phyloP scores from a whole-genome alignment of 169 alveolate species.

The Plasmodium relictum region DNA sequence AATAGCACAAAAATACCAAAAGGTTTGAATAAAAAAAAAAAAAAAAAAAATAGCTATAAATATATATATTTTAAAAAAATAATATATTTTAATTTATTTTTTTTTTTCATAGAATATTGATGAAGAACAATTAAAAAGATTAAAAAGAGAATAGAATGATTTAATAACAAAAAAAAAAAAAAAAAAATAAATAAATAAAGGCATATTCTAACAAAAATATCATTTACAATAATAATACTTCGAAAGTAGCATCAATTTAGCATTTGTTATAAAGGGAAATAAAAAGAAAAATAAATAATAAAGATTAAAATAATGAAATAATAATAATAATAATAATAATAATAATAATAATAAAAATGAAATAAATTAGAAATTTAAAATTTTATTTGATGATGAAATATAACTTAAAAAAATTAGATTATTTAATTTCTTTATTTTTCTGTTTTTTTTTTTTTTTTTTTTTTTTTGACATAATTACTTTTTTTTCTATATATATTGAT shows the following conservation, averaged over 20 bases:
- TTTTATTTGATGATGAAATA: too few relatives aligned
- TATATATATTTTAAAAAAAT: slow-evolving; percentile 12
- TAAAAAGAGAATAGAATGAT: slow-evolving; percentile 6
- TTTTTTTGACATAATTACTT: slow-evolving; percentile 1
- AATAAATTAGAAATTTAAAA: too few relatives aligned
- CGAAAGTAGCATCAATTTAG: too few relatives aligned
- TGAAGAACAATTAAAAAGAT: slow-evolving; percentile 61
- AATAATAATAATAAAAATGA: too few relatives aligned
- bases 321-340: too few relatives aligned
- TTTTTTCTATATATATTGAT: slow-evolving; percentile 4
- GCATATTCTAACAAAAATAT: too few relatives aligned
- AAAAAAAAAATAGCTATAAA: not conserved
- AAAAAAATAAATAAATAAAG: not conserved
- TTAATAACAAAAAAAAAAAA: slow-evolving; percentile 19
- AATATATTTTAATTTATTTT: not conserved
- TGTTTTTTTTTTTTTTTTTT: not conserved
- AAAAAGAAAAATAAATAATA: too few relatives aligned
- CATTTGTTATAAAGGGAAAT: too few relatives aligned
- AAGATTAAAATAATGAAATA: too few relatives aligned
- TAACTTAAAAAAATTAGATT: too few relatives aligned
- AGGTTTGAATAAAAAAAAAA: slow-evolving; percentile 15
- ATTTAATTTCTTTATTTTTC: not conserved
- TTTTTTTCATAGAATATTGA: slow-evolving; percentile 60
- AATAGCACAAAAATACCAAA: slow-evolving; percentile 74
- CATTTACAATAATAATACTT: too few relatives aligned